Base-by-base conservation (phyloP, 225 moss, liverwort and hornwort genomes). In the Takakia lepidozioides region DNA sequence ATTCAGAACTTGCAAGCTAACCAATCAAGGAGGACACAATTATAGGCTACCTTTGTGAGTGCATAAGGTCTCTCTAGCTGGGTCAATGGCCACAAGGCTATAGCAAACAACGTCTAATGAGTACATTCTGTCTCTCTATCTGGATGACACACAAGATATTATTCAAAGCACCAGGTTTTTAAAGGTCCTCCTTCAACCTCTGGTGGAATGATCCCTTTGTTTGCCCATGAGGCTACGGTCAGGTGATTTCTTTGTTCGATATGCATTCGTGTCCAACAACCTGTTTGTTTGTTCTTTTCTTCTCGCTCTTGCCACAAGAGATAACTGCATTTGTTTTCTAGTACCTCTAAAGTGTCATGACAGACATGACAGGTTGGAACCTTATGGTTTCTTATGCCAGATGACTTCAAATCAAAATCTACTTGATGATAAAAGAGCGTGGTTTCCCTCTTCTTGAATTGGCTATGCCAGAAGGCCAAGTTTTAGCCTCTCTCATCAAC, bases 11-110 rank as follows among this genome's bases (percentile, higher is more conserved):
- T 79, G 29, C 85, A 81, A 19, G 84, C 86, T 46, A 72, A 52
- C 74, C 81, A 32, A 89, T 93, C 16, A 76, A 82, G 60, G 79
- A 84, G 55, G n/a, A n/a, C n/a, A n/a, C n/a, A n/a, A n/a, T n/a
- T n/a, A n/a, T n/a, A n/a, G n/a, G n/a, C n/a, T n/a, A 93, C 22
- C 45, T 93, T 18, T 38, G 30, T 43, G 88, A 89, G 27, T 93
- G 93, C 67, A 69, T 66, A 23, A 69, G 54, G 45, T 67, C 64
- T 28, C 76, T 83, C 39, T 93, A 81, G 11, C 5, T 34, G 7
- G n/a, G n/a, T n/a, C n/a, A n/a, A n/a, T n/a, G n/a, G n/a, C n/a
- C n/a, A n/a, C n/a, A n/a, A n/a, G n/a, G n/a, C n/a, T n/a, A n/a
- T n/a, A n/a, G n/a, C n/a, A n/a, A n/a, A n/a, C n/a, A n/a, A n/a